Evolutionary conservation across 768 basidiomycete genomes (phyloP).

Genomic region (Russula abietina): DNA sequence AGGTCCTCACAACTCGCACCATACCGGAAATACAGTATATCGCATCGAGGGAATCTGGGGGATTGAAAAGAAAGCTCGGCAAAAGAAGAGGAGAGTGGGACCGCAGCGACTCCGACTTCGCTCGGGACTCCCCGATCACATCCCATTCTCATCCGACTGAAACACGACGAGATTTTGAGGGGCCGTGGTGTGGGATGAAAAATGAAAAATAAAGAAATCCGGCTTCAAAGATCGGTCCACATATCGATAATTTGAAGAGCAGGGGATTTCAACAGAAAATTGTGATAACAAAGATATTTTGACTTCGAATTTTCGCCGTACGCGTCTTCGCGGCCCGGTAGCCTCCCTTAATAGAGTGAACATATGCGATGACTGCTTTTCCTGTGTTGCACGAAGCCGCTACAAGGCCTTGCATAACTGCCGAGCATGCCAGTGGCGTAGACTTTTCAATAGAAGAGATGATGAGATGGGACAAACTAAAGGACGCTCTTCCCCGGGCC

Average conservation of each 20-base stretch:
- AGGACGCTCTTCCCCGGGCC: background rate
- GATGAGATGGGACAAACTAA: background rate
- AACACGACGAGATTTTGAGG: no score
- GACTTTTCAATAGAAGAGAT: background rate
- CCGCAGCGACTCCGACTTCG: no score
- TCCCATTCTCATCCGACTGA: no score
- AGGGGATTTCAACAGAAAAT: background rate
- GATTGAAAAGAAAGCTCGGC: no score
- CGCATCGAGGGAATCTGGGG: no score
- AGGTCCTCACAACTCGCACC: no score
- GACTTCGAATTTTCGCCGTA: background rate
- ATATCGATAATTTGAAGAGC: background rate
- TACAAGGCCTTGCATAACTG: background rate
- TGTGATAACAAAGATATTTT: background rate
- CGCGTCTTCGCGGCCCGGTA: background rate
- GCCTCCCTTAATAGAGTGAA: background rate
- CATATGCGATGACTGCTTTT: background rate
- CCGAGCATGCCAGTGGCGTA: background rate
- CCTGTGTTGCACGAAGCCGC: background rate
- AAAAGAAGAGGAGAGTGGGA: no score
- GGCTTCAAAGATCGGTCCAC: background rate
- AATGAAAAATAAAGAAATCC: no score
- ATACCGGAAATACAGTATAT: no score
- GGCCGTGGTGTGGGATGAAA: no score
- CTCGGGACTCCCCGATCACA: no score